These are phyloP conservation scores for Endoconidiophora polonica DNA, from an alignment of 2,329 filamentous ascomycete species.

Conservation along the genomic window DNA sequence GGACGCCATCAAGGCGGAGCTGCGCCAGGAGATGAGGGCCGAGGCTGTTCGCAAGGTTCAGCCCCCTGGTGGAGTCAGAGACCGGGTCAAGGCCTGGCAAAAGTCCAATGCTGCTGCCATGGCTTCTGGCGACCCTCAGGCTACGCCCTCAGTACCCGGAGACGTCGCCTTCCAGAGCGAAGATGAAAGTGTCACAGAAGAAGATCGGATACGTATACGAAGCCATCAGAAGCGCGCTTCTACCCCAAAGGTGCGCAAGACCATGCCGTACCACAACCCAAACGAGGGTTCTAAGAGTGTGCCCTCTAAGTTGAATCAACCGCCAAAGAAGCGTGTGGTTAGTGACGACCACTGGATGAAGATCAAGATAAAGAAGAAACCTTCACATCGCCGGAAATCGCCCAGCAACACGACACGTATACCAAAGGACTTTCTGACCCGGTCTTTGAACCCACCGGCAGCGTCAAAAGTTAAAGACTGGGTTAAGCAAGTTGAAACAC, in stretches of 20 bases:
- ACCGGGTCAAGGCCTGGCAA: constrained; percentile 75
- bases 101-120: constrained; percentile 55
- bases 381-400: constrained; percentile 19
- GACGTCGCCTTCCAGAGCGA: constrained; percentile 45
- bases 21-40: constrained; percentile 21
- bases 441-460: constrained; percentile 37
- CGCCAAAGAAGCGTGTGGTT: constrained; percentile 80
- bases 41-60: constrained; percentile 40
- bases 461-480: constrained; percentile 46
- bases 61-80: constrained; percentile 51
- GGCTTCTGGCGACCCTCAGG: constrained; percentile 32
- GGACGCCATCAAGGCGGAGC: constrained; percentile 39
- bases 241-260: constrained; percentile 1
- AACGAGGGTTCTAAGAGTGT: constrained; percentile 12
- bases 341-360: constrained; percentile 85
- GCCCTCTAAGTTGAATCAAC: constrained; percentile 26
- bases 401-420: constrained; percentile 21
- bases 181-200: constrained; percentile 43
- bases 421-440: constrained; percentile 41
- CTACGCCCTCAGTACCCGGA: constrained; percentile 38
- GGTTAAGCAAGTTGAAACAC: constrained; percentile 38
- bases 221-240: constrained; percentile 22
- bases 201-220: constrained; percentile 42
- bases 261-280: not conserved
- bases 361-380: constrained; percentile 34